A percentile compares a stretch with the other conserved stretches of the same genome.
These are phyloP conservation scores for Metschnikowia colocasiae DNA, from an alignment of 805 yeast genomes.

Conservation along the genomic window DNA sequence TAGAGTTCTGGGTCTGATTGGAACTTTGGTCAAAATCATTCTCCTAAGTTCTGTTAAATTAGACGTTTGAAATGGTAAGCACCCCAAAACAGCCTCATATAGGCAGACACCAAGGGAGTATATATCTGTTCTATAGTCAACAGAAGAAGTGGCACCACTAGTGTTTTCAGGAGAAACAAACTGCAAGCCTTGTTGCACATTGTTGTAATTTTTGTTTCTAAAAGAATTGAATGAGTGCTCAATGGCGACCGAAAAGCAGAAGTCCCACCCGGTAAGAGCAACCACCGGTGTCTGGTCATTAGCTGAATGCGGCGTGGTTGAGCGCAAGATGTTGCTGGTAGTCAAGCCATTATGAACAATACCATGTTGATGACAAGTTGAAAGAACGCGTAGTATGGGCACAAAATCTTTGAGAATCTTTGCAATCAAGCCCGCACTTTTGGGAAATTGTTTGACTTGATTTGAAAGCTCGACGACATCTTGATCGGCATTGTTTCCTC, in stretches of 20 bases:
- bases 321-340: constrained; percentile 35
- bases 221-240: constrained; percentile 43
- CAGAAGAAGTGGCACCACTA: constrained; percentile 34
- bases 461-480: constrained; percentile 17
- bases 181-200: constrained; percentile 39
- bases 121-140: constrained; percentile 47
- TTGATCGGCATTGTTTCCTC: constrained; percentile 10
- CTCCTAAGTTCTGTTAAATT: constrained; percentile 37
- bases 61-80: constrained; percentile 40
- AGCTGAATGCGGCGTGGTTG: constrained; percentile 18
- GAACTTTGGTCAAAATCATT: constrained; percentile 39
- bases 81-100: constrained; percentile 46
- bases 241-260: constrained; percentile 36
- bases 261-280: constrained; percentile 47
- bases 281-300: constrained; percentile 20
- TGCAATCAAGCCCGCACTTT: constrained; percentile 17
- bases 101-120: constrained; percentile 49
- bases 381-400: constrained; percentile 21
- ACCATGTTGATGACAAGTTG: constrained; percentile 33
- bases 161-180: constrained; percentile 51
- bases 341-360: constrained; percentile 48
- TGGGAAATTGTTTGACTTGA: constrained; percentile 18
- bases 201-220: constrained; percentile 37
- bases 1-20: constrained; percentile 36
- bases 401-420: constrained; percentile 25